Conservation (phyloP, 495 filamentous ascomycete species). For the Umbilicaria muhlenbergii region DNA sequence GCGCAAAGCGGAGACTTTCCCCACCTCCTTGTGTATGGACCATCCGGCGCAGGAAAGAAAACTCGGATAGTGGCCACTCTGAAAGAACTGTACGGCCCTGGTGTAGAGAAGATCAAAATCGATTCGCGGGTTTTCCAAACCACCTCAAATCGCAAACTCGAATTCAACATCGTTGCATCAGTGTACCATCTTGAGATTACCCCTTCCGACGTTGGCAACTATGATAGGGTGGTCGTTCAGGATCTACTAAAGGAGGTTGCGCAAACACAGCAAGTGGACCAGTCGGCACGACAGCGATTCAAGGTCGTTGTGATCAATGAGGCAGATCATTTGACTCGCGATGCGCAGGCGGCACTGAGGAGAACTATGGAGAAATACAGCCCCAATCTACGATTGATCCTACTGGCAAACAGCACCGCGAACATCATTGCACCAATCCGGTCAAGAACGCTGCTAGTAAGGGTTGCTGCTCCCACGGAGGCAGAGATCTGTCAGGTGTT, state of each 20-base stretch:
- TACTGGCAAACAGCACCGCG: constrained; percentile 85
- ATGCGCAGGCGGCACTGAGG: constrained; percentile 89
- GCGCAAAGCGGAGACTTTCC: constrained; percentile 95
- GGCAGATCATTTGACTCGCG: constrained; percentile 85
- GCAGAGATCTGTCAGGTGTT: constrained; percentile 69
- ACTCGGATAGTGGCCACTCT: constrained; percentile 89
- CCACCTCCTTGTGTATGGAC: constrained; percentile 90
- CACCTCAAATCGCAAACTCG: constrained; percentile 84
- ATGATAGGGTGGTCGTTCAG: constrained; percentile 89
- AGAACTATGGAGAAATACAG: constrained; percentile 99
- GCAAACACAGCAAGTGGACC: constrained; percentile 95
- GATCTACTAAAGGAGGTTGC: constrained; percentile 95
- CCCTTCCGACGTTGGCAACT: constrained; percentile 90
- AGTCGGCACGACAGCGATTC: constrained; percentile 74
- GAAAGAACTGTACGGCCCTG: constrained; percentile 80
- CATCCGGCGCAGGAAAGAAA: constrained; percentile 93
- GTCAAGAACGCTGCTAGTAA: constrained; percentile 72
- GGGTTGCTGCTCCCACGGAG: constrained; percentile 80
- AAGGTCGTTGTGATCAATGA: constrained; percentile 99
- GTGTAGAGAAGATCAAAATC: constrained; percentile 95
- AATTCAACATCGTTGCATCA: constrained; percentile 95
- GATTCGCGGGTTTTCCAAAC: constrained; percentile 93
- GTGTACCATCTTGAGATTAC: constrained; percentile 98
- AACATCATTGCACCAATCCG: constrained; percentile 97
- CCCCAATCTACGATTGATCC: constrained; percentile 78